A percentile compares a stretch with the other conserved stretches of the same genome.
These are phyloP conservation scores for Pneumocystis jirovecii DNA, from an alignment of 1,139 yeast species.

Conservation along the genomic window DNA sequence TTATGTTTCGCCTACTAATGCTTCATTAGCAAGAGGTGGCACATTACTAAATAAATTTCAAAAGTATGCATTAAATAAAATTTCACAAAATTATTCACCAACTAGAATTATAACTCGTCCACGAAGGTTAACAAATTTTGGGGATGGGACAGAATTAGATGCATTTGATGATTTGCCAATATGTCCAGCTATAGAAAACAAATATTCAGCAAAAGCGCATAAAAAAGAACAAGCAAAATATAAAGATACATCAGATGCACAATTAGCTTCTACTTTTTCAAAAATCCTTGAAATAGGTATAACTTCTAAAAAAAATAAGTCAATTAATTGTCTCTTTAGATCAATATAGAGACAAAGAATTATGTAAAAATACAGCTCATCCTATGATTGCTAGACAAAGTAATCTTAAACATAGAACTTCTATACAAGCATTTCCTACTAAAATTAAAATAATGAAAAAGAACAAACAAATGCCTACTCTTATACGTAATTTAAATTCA, in stretches of 20 bases:
- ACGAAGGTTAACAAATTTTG: constrained; percentile 14
- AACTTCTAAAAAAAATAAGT: not conserved
- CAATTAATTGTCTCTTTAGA: constrained; percentile 3
- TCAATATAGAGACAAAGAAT: not conserved
- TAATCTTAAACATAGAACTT: constrained; percentile 5
- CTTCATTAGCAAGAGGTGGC: not conserved
- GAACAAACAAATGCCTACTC: constrained; percentile 19
- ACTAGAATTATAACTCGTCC: not conserved
- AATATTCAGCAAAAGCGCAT: not conserved
- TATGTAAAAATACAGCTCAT: constrained; percentile 4
- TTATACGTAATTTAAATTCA: constrained; percentile 26
- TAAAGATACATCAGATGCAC: not conserved
- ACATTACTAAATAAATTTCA: not conserved
- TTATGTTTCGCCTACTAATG: not conserved
- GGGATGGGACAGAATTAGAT: constrained; percentile 25
- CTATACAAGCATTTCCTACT: constrained; percentile 4
- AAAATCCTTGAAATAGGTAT: not conserved
- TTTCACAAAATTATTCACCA: not conserved
- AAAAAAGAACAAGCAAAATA: not conserved
- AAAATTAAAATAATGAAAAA: constrained; percentile 6
- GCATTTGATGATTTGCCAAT: constrained; percentile 22
- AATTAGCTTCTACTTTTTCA: not conserved
- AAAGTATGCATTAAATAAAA: not conserved
- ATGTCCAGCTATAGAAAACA: not conserved
- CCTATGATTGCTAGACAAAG: constrained; percentile 11